Base-by-base conservation (phyloP, 2,329 filamentous ascomycete species). In the Epichloe baconii region DNA sequence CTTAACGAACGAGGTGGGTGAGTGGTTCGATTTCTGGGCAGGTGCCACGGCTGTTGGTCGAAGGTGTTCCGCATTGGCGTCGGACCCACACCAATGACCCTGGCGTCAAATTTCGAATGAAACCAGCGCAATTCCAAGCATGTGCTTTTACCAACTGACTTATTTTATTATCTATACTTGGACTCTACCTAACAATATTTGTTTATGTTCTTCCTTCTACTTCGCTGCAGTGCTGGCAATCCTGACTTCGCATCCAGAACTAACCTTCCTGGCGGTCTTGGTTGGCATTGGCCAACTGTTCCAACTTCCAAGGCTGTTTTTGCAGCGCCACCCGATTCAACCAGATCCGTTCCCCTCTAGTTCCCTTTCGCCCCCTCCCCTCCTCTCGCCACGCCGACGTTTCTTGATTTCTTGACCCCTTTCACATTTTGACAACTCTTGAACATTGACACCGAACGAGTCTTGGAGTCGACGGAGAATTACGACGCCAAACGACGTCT, bases 21-120 rank as follows among this genome's bases (percentile, higher is more conserved):
- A 37, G 47, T 49, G 47, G 47, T 49, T 49, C 47, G 47, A 49
- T 44, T 36, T 37, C 19, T 23, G 31, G 40, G 19, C 40, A 17
- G 21, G 17, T 12, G 40, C 5, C 19, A 35, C 21, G 3, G 21
- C 21, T 2, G 8, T 5, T 36, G 14, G 11, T 19, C 15, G 31
- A 8, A 45, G 23, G n/a, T 45, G 23, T n/a, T 45, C 43, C 43
- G 26, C 10, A 34, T 15, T 34, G 43, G 26, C n/a, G 7, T 31
- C 23, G 11, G 19, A 12, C 21, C 19, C 41, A 3, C 31, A 4
- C 8, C 31, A 31, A 31, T 45, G 43, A 15, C 26, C 26, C 26
- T 31, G 26, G 26, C 19, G 23, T 23, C 21, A 49, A 50, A 50
- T 50, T 50, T 44, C 34, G 10, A 26, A 15, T 38, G 10, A 12